phyloP scores from a whole-genome alignment of 1,284 basidiomycete species.

The Naganishia cerealis region DNA sequence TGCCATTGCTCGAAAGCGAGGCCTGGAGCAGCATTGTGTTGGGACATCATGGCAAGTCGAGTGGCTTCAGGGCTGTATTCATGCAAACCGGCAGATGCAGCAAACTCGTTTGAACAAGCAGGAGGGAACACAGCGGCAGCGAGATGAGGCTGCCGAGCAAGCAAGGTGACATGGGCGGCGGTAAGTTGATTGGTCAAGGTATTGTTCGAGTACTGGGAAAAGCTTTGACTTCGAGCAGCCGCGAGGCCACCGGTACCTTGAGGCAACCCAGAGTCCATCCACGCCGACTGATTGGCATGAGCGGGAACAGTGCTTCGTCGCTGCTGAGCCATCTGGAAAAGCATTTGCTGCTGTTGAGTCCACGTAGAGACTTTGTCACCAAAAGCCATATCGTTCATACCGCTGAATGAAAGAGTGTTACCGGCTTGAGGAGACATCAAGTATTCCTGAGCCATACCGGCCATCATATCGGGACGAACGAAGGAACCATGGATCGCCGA shows the following conservation, averaged over 20 bases:
- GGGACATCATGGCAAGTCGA: conserved; percentile 3
- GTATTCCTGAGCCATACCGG: background rate
- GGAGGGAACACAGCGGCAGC: conserved; percentile 35
- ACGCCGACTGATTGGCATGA: conserved; percentile 6
- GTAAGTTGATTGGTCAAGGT: conserved; percentile 21
- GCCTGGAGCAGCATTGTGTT: background rate
- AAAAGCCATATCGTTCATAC: conserved; percentile 12
- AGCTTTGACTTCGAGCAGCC: conserved; percentile 7
- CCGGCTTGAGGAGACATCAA: background rate
- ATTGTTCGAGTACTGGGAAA: conserved; percentile 10
- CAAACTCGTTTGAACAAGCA: conserved; percentile 27
- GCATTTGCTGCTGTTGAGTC: conserved; percentile 21
- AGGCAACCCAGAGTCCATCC: conserved; percentile 15
- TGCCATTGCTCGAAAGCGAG: conserved; percentile 37
- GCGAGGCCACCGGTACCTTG: background rate
- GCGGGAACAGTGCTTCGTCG: conserved; percentile 7
- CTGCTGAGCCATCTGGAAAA: conserved; percentile 13
- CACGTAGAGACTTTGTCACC: conserved; percentile 34
- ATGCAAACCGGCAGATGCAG: conserved; percentile 24
- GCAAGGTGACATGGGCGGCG: conserved; percentile 32
- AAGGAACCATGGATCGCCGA: conserved; percentile 6
- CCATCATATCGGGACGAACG: background rate
- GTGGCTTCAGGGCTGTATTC: conserved; percentile 14
- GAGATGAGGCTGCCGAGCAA: conserved; percentile 34
- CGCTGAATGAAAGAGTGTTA: background rate